Conservation (phyloP, 1,139 yeast species). For the Yamadazyma jaroonii region DNA sequence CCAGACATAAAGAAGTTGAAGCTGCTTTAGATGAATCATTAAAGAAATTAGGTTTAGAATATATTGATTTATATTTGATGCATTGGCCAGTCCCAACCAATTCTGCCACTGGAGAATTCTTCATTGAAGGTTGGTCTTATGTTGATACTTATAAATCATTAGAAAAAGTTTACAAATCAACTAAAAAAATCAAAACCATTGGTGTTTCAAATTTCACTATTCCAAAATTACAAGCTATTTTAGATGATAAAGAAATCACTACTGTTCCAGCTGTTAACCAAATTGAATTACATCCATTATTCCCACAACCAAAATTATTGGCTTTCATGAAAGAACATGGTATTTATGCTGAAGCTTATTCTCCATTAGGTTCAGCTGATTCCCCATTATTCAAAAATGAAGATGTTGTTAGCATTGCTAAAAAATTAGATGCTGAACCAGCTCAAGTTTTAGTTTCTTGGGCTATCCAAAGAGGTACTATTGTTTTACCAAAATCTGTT, state of each 20-base stretch:
- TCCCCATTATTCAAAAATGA: conserved; percentile 51
- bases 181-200: conserved; percentile 57
- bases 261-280: conserved; percentile 53
- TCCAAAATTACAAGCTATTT: conserved; percentile 42
- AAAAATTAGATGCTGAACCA: conserved; percentile 40
- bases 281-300: conserved; percentile 58
- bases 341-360: conserved; percentile 54
- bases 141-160: conserved; percentile 68
- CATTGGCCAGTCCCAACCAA: conserved; percentile 81
- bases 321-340: conserved; percentile 41
- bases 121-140: conserved; percentile 46
- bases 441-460: conserved; percentile 52
- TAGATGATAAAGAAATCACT: conserved; percentile 43
- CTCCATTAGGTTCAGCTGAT: conserved; percentile 57
- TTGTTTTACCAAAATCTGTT: conserved; percentile 56
- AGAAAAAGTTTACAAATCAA: conserved; percentile 53
- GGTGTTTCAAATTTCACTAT: conserved; percentile 62
- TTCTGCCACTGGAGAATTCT: conserved; percentile 11
- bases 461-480: conserved; percentile 50
- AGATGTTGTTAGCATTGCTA: conserved; percentile 38
- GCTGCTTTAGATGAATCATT: conserved; percentile 63
- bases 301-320: conserved; percentile 51
- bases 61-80: conserved; percentile 78
- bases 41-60: conserved; percentile 68
- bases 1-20: conserved; percentile 58